phyloP scores from a whole-genome alignment of 1,284 basidiomycete species.

The Cryptococcus sp. region DNA sequence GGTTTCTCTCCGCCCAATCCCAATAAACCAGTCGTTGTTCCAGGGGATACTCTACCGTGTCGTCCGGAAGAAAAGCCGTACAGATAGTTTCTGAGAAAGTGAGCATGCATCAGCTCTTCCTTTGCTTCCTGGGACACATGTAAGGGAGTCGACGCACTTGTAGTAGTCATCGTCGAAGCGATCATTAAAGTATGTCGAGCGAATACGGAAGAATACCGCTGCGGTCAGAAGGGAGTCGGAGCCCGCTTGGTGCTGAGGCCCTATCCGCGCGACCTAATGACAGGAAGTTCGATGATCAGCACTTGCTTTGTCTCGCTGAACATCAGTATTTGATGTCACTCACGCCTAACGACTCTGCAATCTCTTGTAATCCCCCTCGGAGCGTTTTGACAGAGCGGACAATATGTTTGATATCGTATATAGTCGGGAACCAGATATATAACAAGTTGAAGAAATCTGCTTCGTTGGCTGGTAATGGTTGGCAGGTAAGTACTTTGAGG shows the following conservation, averaged over 20 bases:
- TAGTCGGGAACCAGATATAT: conserved; percentile 90
- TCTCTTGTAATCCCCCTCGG: conserved; percentile 92
- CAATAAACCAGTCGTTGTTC: conserved; percentile 9
- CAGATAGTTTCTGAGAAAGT: conserved; percentile 42
- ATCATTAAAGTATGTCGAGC: conserved; percentile 85
- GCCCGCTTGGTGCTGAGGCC: conserved; percentile 92
- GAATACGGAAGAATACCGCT: conserved; percentile 94
- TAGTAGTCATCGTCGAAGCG: conserved; percentile 69
- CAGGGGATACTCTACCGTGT: conserved; percentile 32
- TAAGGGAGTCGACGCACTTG: conserved; percentile 39
- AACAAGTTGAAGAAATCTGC: conserved; percentile 88
- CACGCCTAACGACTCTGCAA: conserved; percentile 87
- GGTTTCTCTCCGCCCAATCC: conserved; percentile 19
- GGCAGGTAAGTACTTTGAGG: conserved; percentile 87
- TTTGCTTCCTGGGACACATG: neutral
- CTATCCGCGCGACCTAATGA: conserved; percentile 78
- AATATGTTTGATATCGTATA: conserved; percentile 98
- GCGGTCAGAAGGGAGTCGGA: conserved; percentile 93
- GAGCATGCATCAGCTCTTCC: neutral
- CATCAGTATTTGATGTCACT: conserved; percentile 12
- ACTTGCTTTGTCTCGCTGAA: neutral
- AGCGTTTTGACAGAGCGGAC: conserved; percentile 85
- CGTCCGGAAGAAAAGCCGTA: conserved; percentile 51
- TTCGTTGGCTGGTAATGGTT: conserved; percentile 85
- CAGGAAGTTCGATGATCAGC: neutral